A percentile compares a stretch with the other conserved stretches of the same genome.
phyloP scores from a whole-genome alignment of 805 yeast genomes.

The Wickerhamomyces tratensis region DNA sequence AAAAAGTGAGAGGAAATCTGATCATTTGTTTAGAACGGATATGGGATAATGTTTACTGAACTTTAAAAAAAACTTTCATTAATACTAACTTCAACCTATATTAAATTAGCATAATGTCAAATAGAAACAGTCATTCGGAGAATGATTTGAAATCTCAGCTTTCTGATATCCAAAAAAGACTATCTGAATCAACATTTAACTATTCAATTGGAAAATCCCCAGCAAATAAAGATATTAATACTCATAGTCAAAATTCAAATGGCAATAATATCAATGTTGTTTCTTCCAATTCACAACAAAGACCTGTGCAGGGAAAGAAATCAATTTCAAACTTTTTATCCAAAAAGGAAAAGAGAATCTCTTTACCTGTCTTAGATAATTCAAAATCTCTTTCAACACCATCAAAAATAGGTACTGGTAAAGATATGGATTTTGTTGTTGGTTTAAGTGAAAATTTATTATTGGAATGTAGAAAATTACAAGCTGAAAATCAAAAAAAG shows the following conservation, averaged over 20 bases:
- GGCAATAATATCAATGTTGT: too few species aligned
- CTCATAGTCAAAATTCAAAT: background rate
- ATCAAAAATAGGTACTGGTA: constrained; percentile 24
- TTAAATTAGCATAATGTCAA: too few species aligned
- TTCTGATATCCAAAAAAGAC: constrained; percentile 30
- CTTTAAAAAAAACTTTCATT: too few species aligned
- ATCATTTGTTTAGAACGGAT: too few species aligned
- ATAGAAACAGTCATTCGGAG: background rate
- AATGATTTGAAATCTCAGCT: constrained; percentile 31
- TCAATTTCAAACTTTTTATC: constrained; percentile 9
- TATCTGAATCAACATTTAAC: constrained; percentile 20
- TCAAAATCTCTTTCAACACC: constrained; percentile 10
- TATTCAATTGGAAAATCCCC: constrained; percentile 12
- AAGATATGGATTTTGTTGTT: constrained; percentile 63
- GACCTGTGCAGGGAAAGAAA: constrained; percentile 1
- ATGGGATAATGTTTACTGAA: too few species aligned
- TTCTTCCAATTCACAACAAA: too few species aligned
- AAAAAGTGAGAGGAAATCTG: too few species aligned
- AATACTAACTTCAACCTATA: too few species aligned
- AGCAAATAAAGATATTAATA: background rate
- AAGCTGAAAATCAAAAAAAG: constrained; percentile 47
- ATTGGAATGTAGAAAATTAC: constrained; percentile 60
- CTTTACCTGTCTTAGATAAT: constrained; percentile 16
- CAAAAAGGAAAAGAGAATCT: constrained; percentile 17
- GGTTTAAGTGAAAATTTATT: constrained; percentile 66